Percentiles rank a stretch among this genome's conserved stretches.
Conservation (phyloP, 148 eudicot genomes). For the Rhododendron henanense region DNA sequence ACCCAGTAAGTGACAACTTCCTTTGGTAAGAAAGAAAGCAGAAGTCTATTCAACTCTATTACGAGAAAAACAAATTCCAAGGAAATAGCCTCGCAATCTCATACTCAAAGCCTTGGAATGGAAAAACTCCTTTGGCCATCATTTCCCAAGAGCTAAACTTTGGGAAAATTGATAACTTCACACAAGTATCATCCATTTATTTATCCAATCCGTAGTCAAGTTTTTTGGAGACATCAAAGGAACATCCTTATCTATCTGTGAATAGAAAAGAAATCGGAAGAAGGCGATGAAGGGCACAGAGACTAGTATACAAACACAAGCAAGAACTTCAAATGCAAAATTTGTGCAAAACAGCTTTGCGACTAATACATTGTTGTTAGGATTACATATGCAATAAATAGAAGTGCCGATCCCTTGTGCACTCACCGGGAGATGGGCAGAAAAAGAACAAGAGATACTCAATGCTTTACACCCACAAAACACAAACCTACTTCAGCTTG, state of each 20-base stretch:
- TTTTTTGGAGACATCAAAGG: neutral
- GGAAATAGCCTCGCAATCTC: neutral
- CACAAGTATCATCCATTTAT: neutral
- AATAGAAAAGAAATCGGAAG: neutral
- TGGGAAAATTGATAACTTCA: neutral
- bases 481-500: constrained; percentile 92
- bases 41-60: neutral
- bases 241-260: neutral
- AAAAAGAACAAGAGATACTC: neutral
- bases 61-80: neutral
- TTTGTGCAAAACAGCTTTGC: neutral
- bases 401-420: neutral
- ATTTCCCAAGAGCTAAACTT: neutral
- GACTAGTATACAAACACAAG: neutral
- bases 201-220: neutral
- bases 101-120: neutral
- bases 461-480: constrained; percentile 81
- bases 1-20: neutral
- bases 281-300: neutral
- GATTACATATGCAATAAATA: neutral
- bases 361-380: neutral
- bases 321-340: neutral
- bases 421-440: neutral
- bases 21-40: neutral
- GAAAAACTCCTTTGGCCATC: neutral